Evolutionary conservation across 768 basidiomycete species (phyloP).

Genomic region (Boletus huronensis): DNA sequence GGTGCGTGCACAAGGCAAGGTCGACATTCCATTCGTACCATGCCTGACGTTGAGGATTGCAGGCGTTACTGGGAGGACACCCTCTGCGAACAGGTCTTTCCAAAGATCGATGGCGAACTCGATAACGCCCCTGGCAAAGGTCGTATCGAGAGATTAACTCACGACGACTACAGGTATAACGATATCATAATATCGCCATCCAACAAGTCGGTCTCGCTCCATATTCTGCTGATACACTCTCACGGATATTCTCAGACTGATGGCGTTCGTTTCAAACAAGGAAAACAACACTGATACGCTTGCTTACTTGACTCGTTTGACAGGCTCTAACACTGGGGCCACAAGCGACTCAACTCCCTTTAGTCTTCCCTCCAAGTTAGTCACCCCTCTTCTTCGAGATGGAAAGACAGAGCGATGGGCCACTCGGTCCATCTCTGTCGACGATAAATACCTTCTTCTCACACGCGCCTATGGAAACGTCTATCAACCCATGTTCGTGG

Average conservation of each 20-base stretch:
- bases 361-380: conserved; percentile 30
- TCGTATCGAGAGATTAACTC: conserved; percentile 41
- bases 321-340: conserved; percentile 32
- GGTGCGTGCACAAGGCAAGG: conserved; percentile 21
- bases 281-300: conserved; percentile 39
- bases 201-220: conserved; percentile 29
- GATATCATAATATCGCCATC: conserved; percentile 32
- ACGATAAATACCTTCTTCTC: conserved; percentile 38
- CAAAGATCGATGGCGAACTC: conserved; percentile 36
- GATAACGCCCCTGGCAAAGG: conserved; percentile 38
- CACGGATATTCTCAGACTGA: conserved; percentile 25
- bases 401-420: conserved; percentile 34
- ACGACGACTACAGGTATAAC: conserved; percentile 35
- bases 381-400: conserved; percentile 32
- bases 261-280: conserved; percentile 41
- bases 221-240: neutral
- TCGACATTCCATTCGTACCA: neutral
- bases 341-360: conserved; percentile 28
- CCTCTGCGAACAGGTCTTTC: conserved; percentile 24
- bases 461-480: conserved; percentile 27
- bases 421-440: conserved; percentile 34
- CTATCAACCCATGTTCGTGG: conserved; percentile 31
- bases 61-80: conserved; percentile 45
- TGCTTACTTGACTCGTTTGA: conserved; percentile 33
- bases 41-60: neutral